These are phyloP conservation scores for Cercospora nicotianae DNA, from an alignment of 2,329 filamentous ascomycete species.

Conservation along the genomic window DNA sequence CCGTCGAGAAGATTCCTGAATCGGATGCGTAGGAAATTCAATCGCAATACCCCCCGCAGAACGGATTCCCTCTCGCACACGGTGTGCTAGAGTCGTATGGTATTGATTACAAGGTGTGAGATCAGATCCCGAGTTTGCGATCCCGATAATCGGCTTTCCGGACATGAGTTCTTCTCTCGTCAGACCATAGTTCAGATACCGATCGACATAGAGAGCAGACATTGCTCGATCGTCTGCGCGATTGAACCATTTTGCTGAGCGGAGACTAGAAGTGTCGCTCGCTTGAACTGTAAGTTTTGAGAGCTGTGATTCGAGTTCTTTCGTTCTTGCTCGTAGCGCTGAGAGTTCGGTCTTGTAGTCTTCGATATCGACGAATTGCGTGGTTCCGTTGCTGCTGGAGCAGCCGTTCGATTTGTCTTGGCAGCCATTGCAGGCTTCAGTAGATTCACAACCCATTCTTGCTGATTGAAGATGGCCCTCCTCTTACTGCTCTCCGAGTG, in stretches of 20 bases:
- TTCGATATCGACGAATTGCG: constrained; percentile 32
- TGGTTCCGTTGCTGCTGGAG: constrained; percentile 2
- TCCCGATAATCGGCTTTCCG: constrained; percentile 35
- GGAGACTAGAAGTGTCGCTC: constrained; percentile 21
- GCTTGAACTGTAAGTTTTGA: constrained; percentile 25
- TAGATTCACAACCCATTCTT: constrained; percentile 10
- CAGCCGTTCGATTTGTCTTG: constrained; percentile 16
- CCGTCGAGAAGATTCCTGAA: constrained; percentile 34
- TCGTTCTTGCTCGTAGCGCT: constrained; percentile 32
- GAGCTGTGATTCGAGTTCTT: constrained; percentile 34
- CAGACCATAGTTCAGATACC: constrained; percentile 36
- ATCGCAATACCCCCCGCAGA: constrained; percentile 36
- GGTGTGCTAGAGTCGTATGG: constrained; percentile 33
- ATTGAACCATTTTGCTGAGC: constrained; percentile 35
- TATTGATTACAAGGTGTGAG: constrained; percentile 37
- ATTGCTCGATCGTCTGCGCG: constrained; percentile 34
- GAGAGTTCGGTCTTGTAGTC: constrained; percentile 36
- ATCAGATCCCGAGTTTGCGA: constrained; percentile 36
- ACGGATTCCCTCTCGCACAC: constrained; percentile 35
- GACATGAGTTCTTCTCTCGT: constrained; percentile 35
- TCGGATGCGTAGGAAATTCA: constrained; percentile 37
- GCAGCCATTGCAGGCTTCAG: constrained; percentile 26
- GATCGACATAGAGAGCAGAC: constrained; percentile 36
- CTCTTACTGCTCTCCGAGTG: not conserved
- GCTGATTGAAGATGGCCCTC: too few species aligned